phyloP scores from a whole-genome alignment of 1,284 basidiomycete species.

The Macrocystidia cucumis region DNA sequence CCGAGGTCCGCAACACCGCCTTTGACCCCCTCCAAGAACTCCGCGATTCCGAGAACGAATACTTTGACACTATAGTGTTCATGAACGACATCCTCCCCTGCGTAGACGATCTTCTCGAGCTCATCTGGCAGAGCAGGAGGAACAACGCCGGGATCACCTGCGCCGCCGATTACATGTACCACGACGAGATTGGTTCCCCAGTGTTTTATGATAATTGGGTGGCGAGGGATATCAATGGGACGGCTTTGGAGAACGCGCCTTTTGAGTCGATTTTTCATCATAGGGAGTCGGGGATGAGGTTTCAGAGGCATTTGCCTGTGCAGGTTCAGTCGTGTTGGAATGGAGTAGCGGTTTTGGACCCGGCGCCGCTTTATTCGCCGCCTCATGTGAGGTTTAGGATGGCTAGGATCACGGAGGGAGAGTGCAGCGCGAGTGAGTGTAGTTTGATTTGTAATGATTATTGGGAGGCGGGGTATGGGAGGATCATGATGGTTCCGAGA shows the following conservation, averaged over 20 bases:
- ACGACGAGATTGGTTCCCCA: slow-evolving; percentile 83
- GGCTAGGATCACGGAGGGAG: slow-evolving; percentile 75
- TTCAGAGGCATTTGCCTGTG: slow-evolving; percentile 85
- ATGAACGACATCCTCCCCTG: slow-evolving; percentile 98
- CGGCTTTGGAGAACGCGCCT: slow-evolving; percentile 92
- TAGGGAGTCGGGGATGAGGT: slow-evolving; percentile 63
- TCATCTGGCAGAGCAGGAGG: slow-evolving; percentile 86
- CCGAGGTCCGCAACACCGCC: slow-evolving; percentile 92
- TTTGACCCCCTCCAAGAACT: slow-evolving; percentile 91
- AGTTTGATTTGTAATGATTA: slow-evolving; percentile 94
- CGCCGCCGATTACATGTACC: slow-evolving; percentile 96
- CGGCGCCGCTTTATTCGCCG: slow-evolving; percentile 85
- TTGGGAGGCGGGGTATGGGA: slow-evolving; percentile 87
- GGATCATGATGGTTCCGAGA: slow-evolving; percentile 93
- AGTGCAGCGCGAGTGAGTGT: slow-evolving; percentile 92
- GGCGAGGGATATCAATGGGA: slow-evolving; percentile 93
- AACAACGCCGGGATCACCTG: slow-evolving; percentile 97
- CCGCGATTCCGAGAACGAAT: slow-evolving; percentile 82
- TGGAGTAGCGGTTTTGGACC: slow-evolving; percentile 88
- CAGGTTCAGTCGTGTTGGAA: slow-evolving; percentile 98
- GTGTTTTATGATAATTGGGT: slow-evolving; percentile 99
- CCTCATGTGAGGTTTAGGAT: slow-evolving; percentile 90
- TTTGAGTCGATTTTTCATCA: slow-evolving; percentile 93
- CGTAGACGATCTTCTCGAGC: slow-evolving; percentile 90
- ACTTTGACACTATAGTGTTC: slow-evolving; percentile 92